Evolutionary conservation across 306 rosid species (phyloP), one percentile per base, ranked within the genome.

Genomic region (Pyrus betulifolia): DNA sequence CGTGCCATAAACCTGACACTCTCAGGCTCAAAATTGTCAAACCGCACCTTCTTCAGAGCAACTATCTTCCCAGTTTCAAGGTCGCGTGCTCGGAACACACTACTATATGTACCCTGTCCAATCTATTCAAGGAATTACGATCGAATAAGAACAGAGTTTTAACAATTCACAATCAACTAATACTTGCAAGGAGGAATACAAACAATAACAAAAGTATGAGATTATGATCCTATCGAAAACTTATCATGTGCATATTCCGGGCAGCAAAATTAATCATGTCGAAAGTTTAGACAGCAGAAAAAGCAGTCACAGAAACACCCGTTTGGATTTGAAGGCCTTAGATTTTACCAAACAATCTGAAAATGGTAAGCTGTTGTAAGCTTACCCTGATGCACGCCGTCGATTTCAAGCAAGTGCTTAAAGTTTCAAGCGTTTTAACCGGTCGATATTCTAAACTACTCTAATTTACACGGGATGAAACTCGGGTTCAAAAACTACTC

Each of bases 41-140:
- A 96, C 72, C 99, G 88, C 63, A 96, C 99, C 88, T 96, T 96
- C 98, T 96, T 96, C 84, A 96, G 45, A 49, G 99, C 99, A 69
- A 92, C 97, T 67, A 92, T 86, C 93, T 81, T 89, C 82, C 99
- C 97, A 0, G 93, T 96, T 77, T 91, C 98, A 11, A 86, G 88
- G 70, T 92, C 96, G 40, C 85, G 89, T 1, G 99, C 99, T 86
- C 97, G 85, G 66, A 95, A 95, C 63, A 95, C 99, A 61, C 92
- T 95, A 42, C 99, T 95, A 64, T 95, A 96, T 3, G 99, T 96
- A 21, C 99, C 99, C 89, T 96, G 99, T 82, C 99, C 99, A 85
- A 95, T 89, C 99, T 95, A 66, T 62, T 74, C 77, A 69, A 19
- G 25, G 51, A 84, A 6, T 64, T 57, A 38, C 2, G 49, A 77